These are phyloP conservation scores for Mycena capillaripes DNA, from an alignment of 768 basidiomycete species.

Conservation along the genomic window DNA sequence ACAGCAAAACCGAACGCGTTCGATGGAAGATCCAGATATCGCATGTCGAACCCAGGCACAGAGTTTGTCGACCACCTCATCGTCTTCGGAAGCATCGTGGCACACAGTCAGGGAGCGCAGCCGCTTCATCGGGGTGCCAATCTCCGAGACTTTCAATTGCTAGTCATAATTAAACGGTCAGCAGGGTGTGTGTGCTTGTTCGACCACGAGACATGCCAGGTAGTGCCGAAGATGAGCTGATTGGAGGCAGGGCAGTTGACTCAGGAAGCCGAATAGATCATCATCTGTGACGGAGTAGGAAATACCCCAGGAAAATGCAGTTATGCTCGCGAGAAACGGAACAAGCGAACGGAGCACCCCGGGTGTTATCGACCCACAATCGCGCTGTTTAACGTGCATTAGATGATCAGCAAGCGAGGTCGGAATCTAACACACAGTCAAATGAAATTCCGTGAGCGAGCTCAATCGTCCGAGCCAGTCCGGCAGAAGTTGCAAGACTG, in stretches of 20 bases:
- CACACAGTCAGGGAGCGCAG: constrained; percentile 51
- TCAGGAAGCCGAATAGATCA: constrained; percentile 64
- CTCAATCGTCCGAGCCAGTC: constrained; percentile 35
- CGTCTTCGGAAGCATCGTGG: constrained; percentile 38
- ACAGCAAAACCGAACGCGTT: constrained; percentile 46
- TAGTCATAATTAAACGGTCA: constrained; percentile 37
- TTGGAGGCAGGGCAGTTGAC: constrained; percentile 55
- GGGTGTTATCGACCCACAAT: constrained; percentile 76
- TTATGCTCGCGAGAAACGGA: constrained; percentile 52
- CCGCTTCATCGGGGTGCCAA: constrained; percentile 37
- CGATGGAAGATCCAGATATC: constrained; percentile 51
- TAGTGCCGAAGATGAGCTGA: constrained; percentile 64
- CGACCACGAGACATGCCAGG: constrained; percentile 51
- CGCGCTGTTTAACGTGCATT: constrained; percentile 52
- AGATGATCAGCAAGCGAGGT: not conserved
- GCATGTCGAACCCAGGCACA: constrained; percentile 59
- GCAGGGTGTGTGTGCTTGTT: not conserved
- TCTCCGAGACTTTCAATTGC: constrained; percentile 58
- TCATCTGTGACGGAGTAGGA: constrained; percentile 72
- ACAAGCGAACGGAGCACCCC: constrained; percentile 64
- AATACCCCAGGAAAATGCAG: constrained; percentile 62
- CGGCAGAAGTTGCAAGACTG: constrained; percentile 58
- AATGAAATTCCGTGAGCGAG: constrained; percentile 49
- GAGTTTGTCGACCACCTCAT: constrained; percentile 43
- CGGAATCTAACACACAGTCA: constrained; percentile 52